Evolutionary conservation across 805 yeast species (phyloP), one percentile per base, ranked within the genome.

Genomic region (Candida insectorum): DNA sequence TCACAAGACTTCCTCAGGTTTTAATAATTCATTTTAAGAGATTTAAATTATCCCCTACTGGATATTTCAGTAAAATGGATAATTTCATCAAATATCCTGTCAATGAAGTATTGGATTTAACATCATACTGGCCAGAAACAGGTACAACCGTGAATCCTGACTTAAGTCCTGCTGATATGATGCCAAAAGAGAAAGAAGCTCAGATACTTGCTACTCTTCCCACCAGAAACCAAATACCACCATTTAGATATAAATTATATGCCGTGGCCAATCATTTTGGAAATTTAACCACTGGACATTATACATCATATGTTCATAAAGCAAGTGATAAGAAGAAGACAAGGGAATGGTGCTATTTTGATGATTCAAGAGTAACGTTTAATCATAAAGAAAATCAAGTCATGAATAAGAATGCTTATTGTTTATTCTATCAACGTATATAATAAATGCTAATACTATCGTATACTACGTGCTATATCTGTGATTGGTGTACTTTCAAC

Each of bases 251-350:
- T 55, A 75, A 75, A 40, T 56, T 89, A 15, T 82, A 75, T 49
- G 95, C 85, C 0, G 95, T 88, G 1, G 86, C 86, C 11, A 79
- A 85, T 44, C 97, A 89, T 56, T 78, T 62, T 41, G 97, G 97
- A 9, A 79, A 83, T 24, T 65, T 89, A 24, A 74, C 79, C 26
- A 84, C 89, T 6, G 97, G 97, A 0, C 97, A 89, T 57, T 89
- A 89, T 57, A 89, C 96, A 0, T 65, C 95, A 1, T 85, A 69
- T 51, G 91, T 85, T 4, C 63, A 77, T 51, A 85, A 85, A 48
- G 47, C 44, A n/a, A 54, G 56, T 26, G 63, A 58, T 30, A 19
- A 39, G 10, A 79, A 78, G 16, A 53, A 55, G 14, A 58, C 51
- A 24, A 62, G 64, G 35, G 82, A 79, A 1, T 88, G 96, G 96